Evolutionary conservation across 164 flowering plant species (phyloP).

Genomic region (Tetrastigma voinierianum): DNA sequence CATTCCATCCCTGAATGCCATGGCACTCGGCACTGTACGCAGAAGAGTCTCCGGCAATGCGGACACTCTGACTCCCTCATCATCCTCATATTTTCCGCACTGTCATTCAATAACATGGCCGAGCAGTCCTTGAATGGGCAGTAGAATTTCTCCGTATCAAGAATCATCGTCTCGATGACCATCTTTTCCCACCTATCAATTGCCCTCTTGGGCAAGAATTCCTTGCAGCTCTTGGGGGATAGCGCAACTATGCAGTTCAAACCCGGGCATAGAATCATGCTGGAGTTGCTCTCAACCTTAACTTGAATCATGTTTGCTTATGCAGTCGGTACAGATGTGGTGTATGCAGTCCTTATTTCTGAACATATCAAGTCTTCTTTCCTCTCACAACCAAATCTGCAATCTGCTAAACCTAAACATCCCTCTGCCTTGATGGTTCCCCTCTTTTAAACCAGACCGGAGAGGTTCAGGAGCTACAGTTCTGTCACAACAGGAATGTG

Average conservation of each 20-base stretch:
- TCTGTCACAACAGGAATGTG: no score
- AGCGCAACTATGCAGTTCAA: slow-evolving; percentile 16
- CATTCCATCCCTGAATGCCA: slow-evolving; percentile 35
- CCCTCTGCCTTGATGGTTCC: no score
- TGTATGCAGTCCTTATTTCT: slow-evolving; percentile 24
- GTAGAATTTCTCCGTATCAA: slow-evolving; percentile 19
- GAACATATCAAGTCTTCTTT: slow-evolving; percentile 21
- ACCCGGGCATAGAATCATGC: slow-evolving; percentile 26
- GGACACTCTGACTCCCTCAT: slow-evolving; percentile 22
- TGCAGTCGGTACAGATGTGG: slow-evolving; percentile 36
- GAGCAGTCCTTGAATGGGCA: slow-evolving; percentile 42
- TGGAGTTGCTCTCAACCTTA: slow-evolving; percentile 19
- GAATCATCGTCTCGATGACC: slow-evolving; percentile 20
- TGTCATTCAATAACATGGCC: slow-evolving; percentile 21
- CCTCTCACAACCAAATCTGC: slow-evolving; percentile 12
- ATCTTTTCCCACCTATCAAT: slow-evolving; percentile 28
- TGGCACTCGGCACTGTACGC: slow-evolving; percentile 28
- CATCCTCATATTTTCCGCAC: slow-evolving; percentile 1
- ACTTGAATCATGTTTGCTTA: slow-evolving; percentile 27
- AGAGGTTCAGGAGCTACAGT: no score
- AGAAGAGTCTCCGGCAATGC: slow-evolving; percentile 26
- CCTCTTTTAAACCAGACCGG: no score
- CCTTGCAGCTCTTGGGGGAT: slow-evolving; percentile 16
- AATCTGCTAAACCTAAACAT: no score
- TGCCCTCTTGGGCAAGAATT: slow-evolving; percentile 17